phyloP scores from a whole-genome alignment of 345 rosid species.

The Pistacia atlantica region DNA sequence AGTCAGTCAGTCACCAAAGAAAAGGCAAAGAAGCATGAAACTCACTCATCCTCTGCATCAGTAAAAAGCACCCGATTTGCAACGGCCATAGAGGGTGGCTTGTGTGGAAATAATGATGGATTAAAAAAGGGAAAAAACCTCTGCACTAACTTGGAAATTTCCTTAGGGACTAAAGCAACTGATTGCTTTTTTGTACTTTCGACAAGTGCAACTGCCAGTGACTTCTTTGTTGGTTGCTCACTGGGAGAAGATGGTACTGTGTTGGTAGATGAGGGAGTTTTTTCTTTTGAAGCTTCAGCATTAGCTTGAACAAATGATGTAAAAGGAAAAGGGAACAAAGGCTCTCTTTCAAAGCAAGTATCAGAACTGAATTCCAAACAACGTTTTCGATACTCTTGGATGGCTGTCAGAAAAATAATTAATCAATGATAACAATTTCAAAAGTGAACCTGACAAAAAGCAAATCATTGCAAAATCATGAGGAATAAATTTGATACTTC shows the following conservation, averaged over 20 bases:
- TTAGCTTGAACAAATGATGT: constrained; percentile 38
- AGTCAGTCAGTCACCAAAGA: constrained; percentile 1
- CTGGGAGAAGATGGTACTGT: constrained; percentile 36
- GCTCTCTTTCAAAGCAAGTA: constrained; percentile 57
- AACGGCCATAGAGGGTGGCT: constrained; percentile 77
- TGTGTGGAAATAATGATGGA: constrained; percentile 78
- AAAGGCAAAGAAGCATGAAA: constrained; percentile 26
- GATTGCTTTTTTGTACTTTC: constrained; percentile 83
- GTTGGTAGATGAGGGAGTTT: constrained; percentile 28
- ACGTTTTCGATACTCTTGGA: constrained; percentile 56
- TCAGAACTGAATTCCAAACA: constrained; percentile 57
- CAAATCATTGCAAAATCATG: constrained; percentile 19
- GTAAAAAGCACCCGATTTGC: constrained; percentile 89
- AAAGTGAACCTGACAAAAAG: constrained; percentile 11
- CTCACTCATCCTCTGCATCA: constrained; percentile 95
- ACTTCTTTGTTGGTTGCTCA: constrained; percentile 66
- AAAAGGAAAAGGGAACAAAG: constrained; percentile 59
- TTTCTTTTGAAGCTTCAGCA: constrained; percentile 40
- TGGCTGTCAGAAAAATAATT: constrained; percentile 51
- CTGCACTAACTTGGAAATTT: constrained; percentile 72
- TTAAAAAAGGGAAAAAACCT: constrained; percentile 67
- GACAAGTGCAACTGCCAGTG: constrained; percentile 82
- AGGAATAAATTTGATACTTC: not conserved
- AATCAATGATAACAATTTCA: constrained; percentile 19
- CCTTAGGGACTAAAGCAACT: constrained; percentile 80